Evolutionary conservation across 495 filamentous ascomycete species (phyloP).

Genomic region (Tuber magnatum): DNA sequence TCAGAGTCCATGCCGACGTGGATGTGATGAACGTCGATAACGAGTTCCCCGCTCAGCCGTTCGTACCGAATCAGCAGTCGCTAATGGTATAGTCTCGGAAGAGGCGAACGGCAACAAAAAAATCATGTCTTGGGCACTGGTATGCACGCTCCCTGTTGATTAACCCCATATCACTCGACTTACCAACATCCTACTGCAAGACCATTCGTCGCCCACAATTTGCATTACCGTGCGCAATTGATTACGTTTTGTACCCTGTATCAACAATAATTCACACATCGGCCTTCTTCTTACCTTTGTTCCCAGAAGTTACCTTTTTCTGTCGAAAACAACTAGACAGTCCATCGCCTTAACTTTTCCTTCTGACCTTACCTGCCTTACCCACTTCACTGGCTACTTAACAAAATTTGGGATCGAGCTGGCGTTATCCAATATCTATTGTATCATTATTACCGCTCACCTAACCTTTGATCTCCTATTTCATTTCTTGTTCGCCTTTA

Average conservation of each 20-base stretch:
- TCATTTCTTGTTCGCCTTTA: not conserved
- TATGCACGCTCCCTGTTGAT: not conserved
- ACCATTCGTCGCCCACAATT: not conserved
- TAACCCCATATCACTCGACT: not conserved
- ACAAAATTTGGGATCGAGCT: not conserved
- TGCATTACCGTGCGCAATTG: not conserved
- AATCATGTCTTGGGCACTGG: not conserved
- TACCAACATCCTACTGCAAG: not conserved
- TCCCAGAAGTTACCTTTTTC: not conserved
- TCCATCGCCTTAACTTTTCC: not conserved
- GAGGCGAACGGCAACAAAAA: not conserved
- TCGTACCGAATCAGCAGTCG: not conserved
- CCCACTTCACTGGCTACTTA: not conserved
- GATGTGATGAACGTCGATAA: constrained; percentile 31
- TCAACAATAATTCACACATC: constrained; percentile 11
- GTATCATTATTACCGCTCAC: not conserved
- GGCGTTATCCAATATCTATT: not conserved
- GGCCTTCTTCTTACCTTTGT: constrained; percentile 3
- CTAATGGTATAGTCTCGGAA: not conserved
- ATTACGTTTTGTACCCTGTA: not conserved
- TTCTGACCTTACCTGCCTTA: not conserved
- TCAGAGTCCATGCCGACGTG: constrained; percentile 32
- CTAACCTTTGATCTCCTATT: not conserved
- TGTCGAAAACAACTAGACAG: not conserved
- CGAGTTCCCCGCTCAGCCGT: not conserved